Percentiles rank a stretch among this genome's conserved stretches.
phyloP scores from a whole-genome alignment of 1,284 basidiomycete genomes.

The Pascua sp. region DNA sequence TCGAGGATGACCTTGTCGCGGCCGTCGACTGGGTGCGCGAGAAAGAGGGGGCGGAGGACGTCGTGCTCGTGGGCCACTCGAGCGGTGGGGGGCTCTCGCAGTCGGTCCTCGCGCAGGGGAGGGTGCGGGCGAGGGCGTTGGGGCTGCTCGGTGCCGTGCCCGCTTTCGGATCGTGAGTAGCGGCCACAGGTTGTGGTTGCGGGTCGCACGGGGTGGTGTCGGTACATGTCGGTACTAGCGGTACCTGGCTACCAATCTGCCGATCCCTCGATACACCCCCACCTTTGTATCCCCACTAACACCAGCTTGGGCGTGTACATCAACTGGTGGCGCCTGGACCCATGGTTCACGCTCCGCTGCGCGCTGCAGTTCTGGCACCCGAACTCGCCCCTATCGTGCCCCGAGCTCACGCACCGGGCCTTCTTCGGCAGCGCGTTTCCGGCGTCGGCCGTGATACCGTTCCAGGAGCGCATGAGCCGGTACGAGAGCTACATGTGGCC shows the following conservation, averaged over 20 bases:
- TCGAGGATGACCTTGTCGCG: constrained; percentile 6
- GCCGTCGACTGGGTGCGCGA: neutral
- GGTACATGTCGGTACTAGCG: too few species aligned
- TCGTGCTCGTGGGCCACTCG: constrained; percentile 11
- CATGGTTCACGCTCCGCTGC: constrained; percentile 11
- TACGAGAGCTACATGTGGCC: constrained; percentile 15
- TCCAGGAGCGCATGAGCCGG: constrained; percentile 4
- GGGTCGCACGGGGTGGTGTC: too few species aligned
- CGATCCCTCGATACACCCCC: too few species aligned
- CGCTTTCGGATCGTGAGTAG: constrained; percentile 9
- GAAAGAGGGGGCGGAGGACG: neutral
- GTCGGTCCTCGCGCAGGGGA: constrained; percentile 1
- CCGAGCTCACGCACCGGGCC: constrained; percentile 7
- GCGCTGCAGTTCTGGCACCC: constrained; percentile 7
- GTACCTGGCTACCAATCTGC: too few species aligned
- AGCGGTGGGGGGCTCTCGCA: constrained; percentile 11
- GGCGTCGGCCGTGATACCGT: neutral
- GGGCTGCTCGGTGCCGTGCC: constrained; percentile 8
- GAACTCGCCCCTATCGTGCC: constrained; percentile 10
- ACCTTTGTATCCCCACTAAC: neutral
- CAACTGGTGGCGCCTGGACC: constrained; percentile 10
- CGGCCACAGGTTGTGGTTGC: too few species aligned
- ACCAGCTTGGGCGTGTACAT: constrained; percentile 5
- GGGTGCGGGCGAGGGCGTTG: neutral
- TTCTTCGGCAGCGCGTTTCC: constrained; percentile 10